Evolutionary conservation across 257 asterid genomes (phyloP), one percentile per base, ranked within the genome.

Genomic region (Plantago elongata): DNA sequence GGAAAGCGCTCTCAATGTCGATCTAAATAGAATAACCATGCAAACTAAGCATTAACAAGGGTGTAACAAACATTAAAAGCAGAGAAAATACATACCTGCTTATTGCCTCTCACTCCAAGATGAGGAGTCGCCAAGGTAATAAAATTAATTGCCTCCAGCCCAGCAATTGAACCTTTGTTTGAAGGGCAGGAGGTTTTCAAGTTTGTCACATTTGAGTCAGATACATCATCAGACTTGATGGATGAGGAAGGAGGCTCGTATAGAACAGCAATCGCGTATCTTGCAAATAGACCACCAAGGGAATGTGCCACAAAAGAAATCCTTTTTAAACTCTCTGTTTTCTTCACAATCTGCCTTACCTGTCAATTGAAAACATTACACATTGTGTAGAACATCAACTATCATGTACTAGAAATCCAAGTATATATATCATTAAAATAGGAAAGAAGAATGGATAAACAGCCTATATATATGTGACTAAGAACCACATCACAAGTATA

Each of bases 111-210:
- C 51, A 92, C 99, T 47, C 97, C 97, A 18, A 92, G 95, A 86
- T 92, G 99, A 75, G 99, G 99, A 14, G 96, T 92, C 48, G 96
- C 99, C 65, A 92, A 79, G 74, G 99, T 87, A 66, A 92, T 87
- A 76, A 92, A 92, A 74, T 87, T 85, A 61, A 84, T 74, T 56
- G 97, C 94, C 75, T 92, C 91, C 71, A 92, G 79, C 56, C 97
- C 96, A 67, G 97, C 91, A 80, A 92, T 83, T 45, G 68, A 69
- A 60, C 87, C 86, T 60, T 66, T 59, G 54, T 50, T 74, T 51
- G 85, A 75, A 52, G 75, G 66, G 75, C 64, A 67, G 42, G 68
- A 18, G 13, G 73, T 52, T 45, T 71, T 66, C 52, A 52, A 44
- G 56, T 61, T 73, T 60, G 79, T 62, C 60, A 61, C 44, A 45